A percentile compares a stretch with the other conserved stretches of the same genome.
Evolutionary conservation across 2,329 filamentous ascomycete species (phyloP).

Genomic region (Diplodia scrobiculata): DNA sequence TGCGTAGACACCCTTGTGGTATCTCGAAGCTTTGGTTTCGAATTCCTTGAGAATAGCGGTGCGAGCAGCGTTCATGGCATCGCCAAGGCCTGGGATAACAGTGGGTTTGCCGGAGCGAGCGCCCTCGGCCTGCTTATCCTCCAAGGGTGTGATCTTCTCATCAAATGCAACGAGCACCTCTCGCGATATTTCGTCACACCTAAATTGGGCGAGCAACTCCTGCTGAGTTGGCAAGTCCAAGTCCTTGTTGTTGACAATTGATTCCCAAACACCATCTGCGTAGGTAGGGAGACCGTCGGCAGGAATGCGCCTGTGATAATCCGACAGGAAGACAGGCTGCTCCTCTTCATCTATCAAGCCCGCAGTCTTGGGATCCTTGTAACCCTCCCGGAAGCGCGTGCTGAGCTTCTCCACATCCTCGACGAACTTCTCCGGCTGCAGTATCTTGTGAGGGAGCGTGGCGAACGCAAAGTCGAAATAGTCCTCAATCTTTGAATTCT

Average conservation of each 20-base stretch:
- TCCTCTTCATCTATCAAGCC: constrained; percentile 69
- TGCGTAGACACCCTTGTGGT: constrained; percentile 93
- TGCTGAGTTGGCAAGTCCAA: constrained; percentile 95
- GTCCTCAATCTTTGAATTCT: constrained; percentile 86
- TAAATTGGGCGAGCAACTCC: constrained; percentile 92
- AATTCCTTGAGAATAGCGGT: constrained; percentile 78
- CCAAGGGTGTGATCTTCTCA: constrained; percentile 74
- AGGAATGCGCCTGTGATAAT: constrained; percentile 93
- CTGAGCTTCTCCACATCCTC: constrained; percentile 78
- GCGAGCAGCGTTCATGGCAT: constrained; percentile 70
- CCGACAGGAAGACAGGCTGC: constrained; percentile 81
- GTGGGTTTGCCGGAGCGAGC: constrained; percentile 70
- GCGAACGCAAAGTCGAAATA: constrained; percentile 99
- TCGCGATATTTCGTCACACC: constrained; percentile 92
- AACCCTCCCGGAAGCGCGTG: constrained; percentile 78
- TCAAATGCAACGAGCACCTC: constrained; percentile 88
- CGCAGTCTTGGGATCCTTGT: constrained; percentile 66
- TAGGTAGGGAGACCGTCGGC: constrained; percentile 97
- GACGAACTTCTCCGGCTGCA: constrained; percentile 89
- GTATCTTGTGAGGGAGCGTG: constrained; percentile 91
- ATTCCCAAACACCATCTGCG: constrained; percentile 92
- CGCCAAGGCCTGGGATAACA: constrained; percentile 74
- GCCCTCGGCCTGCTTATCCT: constrained; percentile 79
- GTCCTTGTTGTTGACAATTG: constrained; percentile 98
- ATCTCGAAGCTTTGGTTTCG: constrained; percentile 84